Evolutionary conservation across 495 filamentous ascomycete species (phyloP), one percentile per base, ranked within the genome.

Genomic region (Usnea hakonensis): DNA sequence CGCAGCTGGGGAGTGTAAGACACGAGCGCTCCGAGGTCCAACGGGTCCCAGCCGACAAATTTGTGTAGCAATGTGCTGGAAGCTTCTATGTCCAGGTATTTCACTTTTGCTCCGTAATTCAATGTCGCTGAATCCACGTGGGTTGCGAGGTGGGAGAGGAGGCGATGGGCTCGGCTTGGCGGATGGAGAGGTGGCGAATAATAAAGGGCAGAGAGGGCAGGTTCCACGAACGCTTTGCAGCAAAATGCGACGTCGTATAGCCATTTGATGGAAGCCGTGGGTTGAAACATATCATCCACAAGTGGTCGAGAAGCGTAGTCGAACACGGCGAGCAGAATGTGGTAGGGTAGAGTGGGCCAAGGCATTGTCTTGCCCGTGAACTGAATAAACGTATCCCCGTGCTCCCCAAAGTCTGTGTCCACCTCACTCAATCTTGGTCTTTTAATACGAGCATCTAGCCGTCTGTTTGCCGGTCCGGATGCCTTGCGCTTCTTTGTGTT

Each of bases 201-300:
- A 70, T 92, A 94, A 6, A 94, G 77, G 16, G 81, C 86, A 17
- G 87, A 84, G 21, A 96, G 73, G 9, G 90, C 88, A 7, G 91
- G 87, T 65, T 92, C 87, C 8, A 81, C 72, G 61, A 92, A 91
- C 5, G 76, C 72, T 44, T 79, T 81, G 62, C 89, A 92, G 17
- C 85, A 69, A 13, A 80, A 70, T 14, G 87, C 83, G 21, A 83
- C 72, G 28, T 79, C 73, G 5, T 87, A 58, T 16, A 95, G 81
- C 83, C 83, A 90, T 58, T 71, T 69, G 4, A 83, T 79, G 0
- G 83, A 80, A 28, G 73, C 65, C 19, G 55, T 67, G 4, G 69
- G 69, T 32, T 66, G 65, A 21, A 74, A 71, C 41, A 72, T 69
- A 44, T 79, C 74, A 60, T 86, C 79, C 40, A 82, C 74, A 16